Evolutionary conservation across 805 yeast species (phyloP), one percentile per base, ranked within the genome.

Genomic region (Candida parachauliodes): DNA sequence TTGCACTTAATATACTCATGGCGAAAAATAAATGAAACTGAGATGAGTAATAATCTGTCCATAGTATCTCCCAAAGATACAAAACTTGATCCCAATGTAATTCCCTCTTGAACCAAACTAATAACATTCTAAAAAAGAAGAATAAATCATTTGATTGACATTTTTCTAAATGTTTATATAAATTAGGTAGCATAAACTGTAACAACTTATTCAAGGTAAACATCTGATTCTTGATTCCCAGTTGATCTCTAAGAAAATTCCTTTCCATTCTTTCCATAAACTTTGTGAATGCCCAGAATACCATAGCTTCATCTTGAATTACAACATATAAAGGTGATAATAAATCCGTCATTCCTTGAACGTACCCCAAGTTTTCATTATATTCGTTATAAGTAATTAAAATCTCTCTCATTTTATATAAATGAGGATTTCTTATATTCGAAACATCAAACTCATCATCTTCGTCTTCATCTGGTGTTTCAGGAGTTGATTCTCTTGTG

Each of bases 341-440:
- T 36, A 93, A 65, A 59, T 93, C 99, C 8, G 93, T 79, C 99
- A 93, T 93, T 2, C 99, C 99, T 63, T 93, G 99, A 14, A 93
- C 96, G 53, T 93, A 93, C 1, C 98, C 98, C 48, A 93, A 62
- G 48, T 88, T 83, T 32, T 67, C 70, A 57, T 93, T 89, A 56
- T 81, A 74, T 58, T 85, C 88, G 57, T 93, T 91, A 52, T 83
- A 91, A 0, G 97, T 86, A 40, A 88, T 70, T 27, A 93, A 68
- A 43, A 93, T 83, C 49, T 84, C 88, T 48, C 87, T 74, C 64
- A 93, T 62, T 36, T 65, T 73, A 43, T 76, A 70, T 41, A 93
- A 65, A 58, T 93, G 88, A 8, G 86, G 81, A 55, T 93, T 93
- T 29, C 59, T 69, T 34, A 95, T 80, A 19, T 77, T 75, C 36